A percentile compares a stretch with the other conserved stretches of the same genome.
phyloP scores from a whole-genome alignment of 148 eudicot species.

The Pharnaceum exiguum region DNA sequence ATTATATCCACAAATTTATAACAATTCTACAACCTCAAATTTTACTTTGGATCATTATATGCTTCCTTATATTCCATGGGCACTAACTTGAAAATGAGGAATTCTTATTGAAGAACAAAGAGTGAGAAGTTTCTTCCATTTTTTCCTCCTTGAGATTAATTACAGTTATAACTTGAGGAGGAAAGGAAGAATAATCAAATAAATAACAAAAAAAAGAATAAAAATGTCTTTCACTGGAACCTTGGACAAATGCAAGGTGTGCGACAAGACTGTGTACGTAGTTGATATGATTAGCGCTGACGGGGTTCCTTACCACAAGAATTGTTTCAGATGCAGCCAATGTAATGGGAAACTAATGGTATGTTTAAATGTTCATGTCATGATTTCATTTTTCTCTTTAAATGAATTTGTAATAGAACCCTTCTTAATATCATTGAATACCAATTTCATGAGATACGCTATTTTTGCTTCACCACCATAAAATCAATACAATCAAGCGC shows the following conservation, averaged over 20 bases:
- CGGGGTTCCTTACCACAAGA: conserved; percentile 66
- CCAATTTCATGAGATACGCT: neutral
- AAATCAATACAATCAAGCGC: no score
- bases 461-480: no score
- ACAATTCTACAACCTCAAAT: conserved; percentile 7
- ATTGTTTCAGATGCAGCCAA: conserved; percentile 74
- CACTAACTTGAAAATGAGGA: neutral
- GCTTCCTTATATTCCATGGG: neutral
- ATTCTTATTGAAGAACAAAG: neutral
- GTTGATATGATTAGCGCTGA: conserved; percentile 70
- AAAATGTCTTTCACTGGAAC: conserved; percentile 70
- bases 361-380: no score
- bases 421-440: no score
- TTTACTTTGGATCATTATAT: neutral
- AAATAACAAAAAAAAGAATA: neutral
- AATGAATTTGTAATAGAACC: neutral
- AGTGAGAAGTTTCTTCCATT: conserved; percentile 7
- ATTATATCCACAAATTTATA: conserved; percentile 5
- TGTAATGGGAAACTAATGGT: conserved; percentile 73
- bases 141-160: conserved; percentile 9
- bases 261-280: conserved; percentile 78
- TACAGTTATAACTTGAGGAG: conserved; percentile 3
- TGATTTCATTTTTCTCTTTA: neutral
- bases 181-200: conserved; percentile 1
- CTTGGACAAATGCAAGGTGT: conserved; percentile 70